A percentile compares a stretch with the other conserved stretches of the same genome.
These are phyloP conservation scores for Podospora pseudocomata DNA, from an alignment of 495 filamentous ascomycete species.

Conservation along the genomic window DNA sequence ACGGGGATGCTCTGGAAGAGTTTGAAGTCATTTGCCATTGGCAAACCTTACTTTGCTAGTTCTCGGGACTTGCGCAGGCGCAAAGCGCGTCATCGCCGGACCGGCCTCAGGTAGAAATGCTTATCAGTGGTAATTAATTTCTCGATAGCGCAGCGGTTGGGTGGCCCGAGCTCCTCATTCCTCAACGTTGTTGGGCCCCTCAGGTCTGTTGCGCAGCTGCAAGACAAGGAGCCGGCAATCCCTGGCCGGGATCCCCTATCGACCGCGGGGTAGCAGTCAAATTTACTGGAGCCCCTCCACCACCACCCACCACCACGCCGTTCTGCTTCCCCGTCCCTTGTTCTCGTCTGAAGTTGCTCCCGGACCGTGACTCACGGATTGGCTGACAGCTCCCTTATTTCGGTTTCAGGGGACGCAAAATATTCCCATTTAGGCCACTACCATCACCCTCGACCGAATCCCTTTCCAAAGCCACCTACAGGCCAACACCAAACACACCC, in stretches of 20 bases:
- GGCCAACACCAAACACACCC: neutral
- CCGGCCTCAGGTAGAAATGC: neutral
- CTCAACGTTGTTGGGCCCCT: neutral
- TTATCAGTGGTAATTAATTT: neutral
- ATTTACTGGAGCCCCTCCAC: slow-evolving; percentile 22
- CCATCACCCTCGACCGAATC: neutral
- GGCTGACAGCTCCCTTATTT: slow-evolving; percentile 8
- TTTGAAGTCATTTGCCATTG: neutral
- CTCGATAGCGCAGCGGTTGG: slow-evolving; percentile 1
- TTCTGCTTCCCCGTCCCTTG: neutral
- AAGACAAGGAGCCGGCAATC: neutral
- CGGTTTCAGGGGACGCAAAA: slow-evolving; percentile 23
- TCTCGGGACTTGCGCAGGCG: neutral
- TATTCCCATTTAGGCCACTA: slow-evolving; percentile 1
- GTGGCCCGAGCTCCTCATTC: neutral
- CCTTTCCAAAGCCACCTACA: slow-evolving; percentile 3
- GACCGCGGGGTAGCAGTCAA: slow-evolving; percentile 24
- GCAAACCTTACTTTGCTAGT: neutral
- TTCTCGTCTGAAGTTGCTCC: slow-evolving; percentile 14
- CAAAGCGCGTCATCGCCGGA: neutral
- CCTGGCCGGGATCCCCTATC: slow-evolving; percentile 13
- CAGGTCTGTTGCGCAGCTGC: neutral
- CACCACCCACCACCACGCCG: neutral
- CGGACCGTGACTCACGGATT: slow-evolving; percentile 28
- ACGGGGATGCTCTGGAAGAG: neutral